These are phyloP conservation scores for Nelumbo lutea DNA, from an alignment of 164 flowering plant species.

Conservation along the genomic window DNA sequence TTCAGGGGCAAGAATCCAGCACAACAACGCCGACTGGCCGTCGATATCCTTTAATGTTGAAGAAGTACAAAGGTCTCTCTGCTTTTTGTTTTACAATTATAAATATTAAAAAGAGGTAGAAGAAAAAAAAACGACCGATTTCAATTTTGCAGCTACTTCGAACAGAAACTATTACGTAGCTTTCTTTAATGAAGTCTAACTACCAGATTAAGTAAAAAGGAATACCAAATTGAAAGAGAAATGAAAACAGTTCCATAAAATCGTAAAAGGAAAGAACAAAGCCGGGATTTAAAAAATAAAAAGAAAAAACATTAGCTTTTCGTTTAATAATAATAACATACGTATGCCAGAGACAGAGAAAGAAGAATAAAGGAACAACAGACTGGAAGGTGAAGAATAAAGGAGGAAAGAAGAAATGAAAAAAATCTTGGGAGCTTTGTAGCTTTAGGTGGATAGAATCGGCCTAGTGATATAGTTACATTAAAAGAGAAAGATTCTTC, in stretches of 20 bases:
- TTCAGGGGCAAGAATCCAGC: background rate
- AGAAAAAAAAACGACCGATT: background rate
- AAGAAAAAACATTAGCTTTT: too few relatives aligned
- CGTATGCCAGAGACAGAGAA: too few relatives aligned
- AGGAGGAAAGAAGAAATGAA: background rate
- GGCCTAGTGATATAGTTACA: background rate
- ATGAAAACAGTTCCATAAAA: slow-evolving; percentile 30
- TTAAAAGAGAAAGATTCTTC: background rate
- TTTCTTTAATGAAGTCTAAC: background rate
- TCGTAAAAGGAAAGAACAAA: background rate
- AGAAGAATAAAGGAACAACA: slow-evolving; percentile 4
- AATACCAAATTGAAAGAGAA: slow-evolving; percentile 37
- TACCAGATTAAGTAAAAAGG: slow-evolving; percentile 12
- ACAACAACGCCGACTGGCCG: background rate
- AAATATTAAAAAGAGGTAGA: background rate
- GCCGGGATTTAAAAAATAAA: too few relatives aligned
- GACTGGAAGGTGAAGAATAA: slow-evolving; percentile 8
- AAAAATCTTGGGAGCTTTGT: slow-evolving; percentile 8
- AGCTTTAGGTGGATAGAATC: slow-evolving; percentile 10
- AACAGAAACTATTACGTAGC: background rate
- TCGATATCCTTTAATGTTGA: slow-evolving; percentile 8
- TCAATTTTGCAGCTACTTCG: background rate
- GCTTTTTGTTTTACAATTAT: background rate
- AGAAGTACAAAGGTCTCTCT: slow-evolving; percentile 1
- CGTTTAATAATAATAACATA: too few relatives aligned